Conservation (phyloP, 2,329 filamentous ascomycete species). For the Fusarium falciforme region DNA sequence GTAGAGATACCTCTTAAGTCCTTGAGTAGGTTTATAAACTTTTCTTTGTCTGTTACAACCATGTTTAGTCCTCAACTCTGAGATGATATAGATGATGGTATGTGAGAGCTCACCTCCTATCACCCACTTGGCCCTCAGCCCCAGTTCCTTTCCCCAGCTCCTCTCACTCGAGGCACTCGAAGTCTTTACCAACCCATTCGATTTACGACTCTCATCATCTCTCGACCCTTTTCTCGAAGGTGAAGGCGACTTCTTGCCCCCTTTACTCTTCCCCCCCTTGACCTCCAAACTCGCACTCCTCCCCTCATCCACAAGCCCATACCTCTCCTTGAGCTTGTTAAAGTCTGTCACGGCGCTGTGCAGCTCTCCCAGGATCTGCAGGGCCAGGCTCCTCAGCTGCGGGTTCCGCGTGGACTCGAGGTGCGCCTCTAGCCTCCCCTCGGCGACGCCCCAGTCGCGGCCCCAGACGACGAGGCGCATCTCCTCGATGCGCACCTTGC, state of each 20-base stretch:
- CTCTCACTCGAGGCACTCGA: constrained; percentile 36
- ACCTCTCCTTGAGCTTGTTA: constrained; percentile 54
- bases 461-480: constrained; percentile 61
- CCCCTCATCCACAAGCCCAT: constrained; percentile 53
- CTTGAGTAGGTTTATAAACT: constrained; percentile 53
- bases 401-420: constrained; percentile 52
- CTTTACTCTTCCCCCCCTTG: constrained; percentile 17
- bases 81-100: neutral
- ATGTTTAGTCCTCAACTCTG: neutral
- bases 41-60: constrained; percentile 54
- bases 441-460: constrained; percentile 59
- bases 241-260: constrained; percentile 26
- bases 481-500: constrained; percentile 63
- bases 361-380: constrained; percentile 56
- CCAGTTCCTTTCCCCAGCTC: constrained; percentile 49
- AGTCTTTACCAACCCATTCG: constrained; percentile 29
- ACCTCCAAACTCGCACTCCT: constrained; percentile 17
- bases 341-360: constrained; percentile 59
- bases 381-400: constrained; percentile 53
- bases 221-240: constrained; percentile 40
- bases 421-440: constrained; percentile 57
- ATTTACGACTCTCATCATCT: constrained; percentile 37
- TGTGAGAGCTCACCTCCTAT: constrained; percentile 50
- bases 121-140: constrained; percentile 57
- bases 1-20: constrained; percentile 53